Base-by-base conservation (phyloP, 83 land plant genomes). In the Diphasiastrum complanatum region DNA sequence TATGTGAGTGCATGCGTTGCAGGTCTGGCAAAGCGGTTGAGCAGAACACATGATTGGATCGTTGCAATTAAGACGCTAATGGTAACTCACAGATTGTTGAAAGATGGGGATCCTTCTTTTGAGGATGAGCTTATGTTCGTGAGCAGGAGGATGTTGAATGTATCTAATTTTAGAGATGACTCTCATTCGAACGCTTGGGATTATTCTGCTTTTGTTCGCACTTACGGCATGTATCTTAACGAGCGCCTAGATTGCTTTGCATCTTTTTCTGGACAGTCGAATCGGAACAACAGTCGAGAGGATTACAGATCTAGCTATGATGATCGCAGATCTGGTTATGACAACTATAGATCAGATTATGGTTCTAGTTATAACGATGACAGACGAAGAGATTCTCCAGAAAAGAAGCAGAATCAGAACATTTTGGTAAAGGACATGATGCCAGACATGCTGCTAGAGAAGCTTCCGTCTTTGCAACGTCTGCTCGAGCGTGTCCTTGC, bases 401-500 rank as follows among this genome's bases (percentile, higher is more conserved):
- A n/a, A n/a, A n/a, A n/a, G n/a, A n/a, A n/a, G n/a, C n/a, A n/a
- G n/a, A n/a, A n/a, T n/a, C n/a, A 14, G 16, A 14, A 10, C 11
- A 12, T 55, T 11, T 27, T 27, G 59, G n/a, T n/a, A n/a, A n/a
- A n/a, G n/a, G 59, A 55, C 38, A 55, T 55, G 59, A 55, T 27
- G 34, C 59, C 59, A 20, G 59, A 55, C 14, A 33, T 55, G 59
- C 59, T 55, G 35, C 34, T 55, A 14, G 59, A 55, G 43, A 55
- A 55, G 35, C 38, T 55, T 14, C 59, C 59, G 1, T 20, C 27
- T 1, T 20, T 55, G 59, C 59, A 55, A 35, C 8, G 1, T 20
- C 11, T 32, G 14, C 14, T 55, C 35, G 59, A 55, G 19, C 34
- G 59, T 27, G 25, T 50, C 18, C n/a, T n/a, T n/a, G n/a, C n/a